Evolutionary conservation across 352 stramenopile species (phyloP).

Genomic region (Pythium biforme): DNA sequence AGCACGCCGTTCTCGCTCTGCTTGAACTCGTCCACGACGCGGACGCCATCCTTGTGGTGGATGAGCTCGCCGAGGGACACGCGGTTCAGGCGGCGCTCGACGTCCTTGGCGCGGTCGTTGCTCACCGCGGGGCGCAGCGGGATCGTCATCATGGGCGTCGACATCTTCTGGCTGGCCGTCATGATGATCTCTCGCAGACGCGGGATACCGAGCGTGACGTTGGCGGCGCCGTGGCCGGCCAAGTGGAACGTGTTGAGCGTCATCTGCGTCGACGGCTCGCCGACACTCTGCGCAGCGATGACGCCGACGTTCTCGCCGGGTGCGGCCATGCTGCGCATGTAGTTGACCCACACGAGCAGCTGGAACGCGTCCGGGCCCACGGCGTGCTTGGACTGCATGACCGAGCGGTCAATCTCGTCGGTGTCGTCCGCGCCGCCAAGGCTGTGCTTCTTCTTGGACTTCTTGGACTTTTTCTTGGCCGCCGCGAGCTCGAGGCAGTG

Average conservation of each 20-base stretch:
- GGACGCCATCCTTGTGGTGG: slow-evolving; percentile 89
- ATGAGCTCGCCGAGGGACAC: slow-evolving; percentile 94
- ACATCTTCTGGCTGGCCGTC: slow-evolving; percentile 97
- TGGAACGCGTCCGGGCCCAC: slow-evolving; percentile 84
- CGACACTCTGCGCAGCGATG: slow-evolving; percentile 98
- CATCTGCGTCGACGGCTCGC: slow-evolving; percentile 99
- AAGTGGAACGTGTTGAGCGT: slow-evolving; percentile 99
- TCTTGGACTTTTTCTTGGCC: slow-evolving; percentile 76
- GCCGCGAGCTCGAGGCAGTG: slow-evolving; percentile 58
- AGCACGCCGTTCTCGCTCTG: slow-evolving; percentile 86
- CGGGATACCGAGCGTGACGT: slow-evolving; percentile 99
- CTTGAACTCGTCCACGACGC: slow-evolving; percentile 90
- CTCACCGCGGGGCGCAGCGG: slow-evolving; percentile 77
- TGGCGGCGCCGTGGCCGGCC: slow-evolving; percentile 97
- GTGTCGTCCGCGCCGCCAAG: slow-evolving; percentile 8
- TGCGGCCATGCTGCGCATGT: slow-evolving; percentile 93
- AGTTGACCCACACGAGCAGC: slow-evolving; percentile 98
- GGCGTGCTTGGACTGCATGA: slow-evolving; percentile 78
- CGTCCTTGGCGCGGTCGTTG: slow-evolving; percentile 56
- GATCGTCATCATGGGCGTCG: slow-evolving; percentile 99
- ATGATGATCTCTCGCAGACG: slow-evolving; percentile 99
- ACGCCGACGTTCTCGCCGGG: slow-evolving; percentile 98
- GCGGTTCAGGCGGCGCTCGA: slow-evolving; percentile 90
- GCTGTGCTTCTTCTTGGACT: slow-evolving; percentile 68
- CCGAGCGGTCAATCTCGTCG: slow-evolving; percentile 52